Conservation (phyloP, 2,329 filamentous ascomycete genomes). For the Hymenoscyphus occultus region DNA sequence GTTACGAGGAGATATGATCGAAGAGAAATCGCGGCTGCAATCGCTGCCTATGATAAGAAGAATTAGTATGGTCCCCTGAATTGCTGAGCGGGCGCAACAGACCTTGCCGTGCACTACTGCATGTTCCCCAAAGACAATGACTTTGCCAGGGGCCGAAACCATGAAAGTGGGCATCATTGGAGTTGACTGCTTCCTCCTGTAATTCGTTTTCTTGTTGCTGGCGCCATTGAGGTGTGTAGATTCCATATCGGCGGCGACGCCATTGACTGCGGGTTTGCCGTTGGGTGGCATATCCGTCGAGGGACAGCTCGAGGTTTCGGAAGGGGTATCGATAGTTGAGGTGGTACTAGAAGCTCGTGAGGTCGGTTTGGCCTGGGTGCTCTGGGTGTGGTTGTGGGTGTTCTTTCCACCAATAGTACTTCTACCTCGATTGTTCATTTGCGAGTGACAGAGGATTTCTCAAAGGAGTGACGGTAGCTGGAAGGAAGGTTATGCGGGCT, state of each 20-base stretch:
- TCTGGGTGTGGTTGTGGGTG: background rate
- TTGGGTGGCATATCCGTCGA: slow-evolving; percentile 26
- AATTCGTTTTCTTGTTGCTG: slow-evolving; percentile 9
- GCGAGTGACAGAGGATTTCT: background rate
- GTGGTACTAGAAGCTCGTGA: slow-evolving; percentile 28
- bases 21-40: slow-evolving; percentile 91
- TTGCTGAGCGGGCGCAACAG: slow-evolving; percentile 26
- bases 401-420: slow-evolving; percentile 10
- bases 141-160: slow-evolving; percentile 96
- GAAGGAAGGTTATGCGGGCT: background rate
- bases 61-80: background rate
- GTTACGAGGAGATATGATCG: slow-evolving; percentile 96
- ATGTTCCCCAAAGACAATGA: slow-evolving; percentile 97
- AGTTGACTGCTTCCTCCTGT: slow-evolving; percentile 56
- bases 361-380: slow-evolving; percentile 13
- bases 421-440: slow-evolving; percentile 11
- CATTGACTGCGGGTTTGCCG: slow-evolving; percentile 17
- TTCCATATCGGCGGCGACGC: slow-evolving; percentile 19
- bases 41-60: slow-evolving; percentile 62
- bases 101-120: slow-evolving; percentile 97
- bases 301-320: slow-evolving; percentile 22
- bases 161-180: slow-evolving; percentile 87
- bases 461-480: background rate
- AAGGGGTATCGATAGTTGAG: slow-evolving; percentile 27
- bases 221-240: slow-evolving; percentile 27